Percentiles rank a stretch among this genome's conserved stretches.
Evolutionary conservation across 225 moss, liverwort and hornwort genomes (phyloP).

Genomic region (Polytrichum formosum): DNA sequence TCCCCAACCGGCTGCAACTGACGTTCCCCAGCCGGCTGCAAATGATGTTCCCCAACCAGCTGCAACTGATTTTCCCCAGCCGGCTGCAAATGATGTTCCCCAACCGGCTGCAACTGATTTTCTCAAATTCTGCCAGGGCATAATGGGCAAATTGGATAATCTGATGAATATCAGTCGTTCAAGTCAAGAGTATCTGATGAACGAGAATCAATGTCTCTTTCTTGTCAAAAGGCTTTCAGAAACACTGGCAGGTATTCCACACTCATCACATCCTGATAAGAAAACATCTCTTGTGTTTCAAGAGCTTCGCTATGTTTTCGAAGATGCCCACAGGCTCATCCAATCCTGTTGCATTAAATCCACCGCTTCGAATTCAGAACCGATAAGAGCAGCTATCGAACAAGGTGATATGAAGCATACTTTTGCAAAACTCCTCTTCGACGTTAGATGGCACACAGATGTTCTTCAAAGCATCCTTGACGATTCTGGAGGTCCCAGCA

Average conservation of each 20-base stretch:
- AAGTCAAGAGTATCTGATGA: slow-evolving; percentile 1
- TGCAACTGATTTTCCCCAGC: too few species aligned
- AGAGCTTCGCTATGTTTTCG: slow-evolving; percentile 8
- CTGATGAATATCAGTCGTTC: too few species aligned
- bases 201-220: slow-evolving; percentile 9
- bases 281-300: slow-evolving; percentile 5
- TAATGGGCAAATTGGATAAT: too few species aligned
- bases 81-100: too few species aligned
- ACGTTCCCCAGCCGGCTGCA: too few species aligned
- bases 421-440: slow-evolving; percentile 8
- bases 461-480: slow-evolving; percentile 12
- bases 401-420: slow-evolving; percentile 18
- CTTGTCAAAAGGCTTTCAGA: slow-evolving; percentile 10
- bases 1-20: too few species aligned
- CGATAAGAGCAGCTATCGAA: slow-evolving; percentile 13
- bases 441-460: slow-evolving; percentile 13
- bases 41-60: too few species aligned
- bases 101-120: too few species aligned
- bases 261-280: background rate
- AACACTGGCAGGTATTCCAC: background rate
- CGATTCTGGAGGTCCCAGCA: background rate
- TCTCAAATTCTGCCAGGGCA: too few species aligned
- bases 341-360: slow-evolving; percentile 8
- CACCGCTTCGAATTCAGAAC: background rate
- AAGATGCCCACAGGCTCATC: slow-evolving; percentile 9